A percentile compares a stretch with the other conserved stretches of the same genome.
These are phyloP conservation scores for Escallonia rubra DNA, from an alignment of 129 eudicot species.

Conservation along the genomic window DNA sequence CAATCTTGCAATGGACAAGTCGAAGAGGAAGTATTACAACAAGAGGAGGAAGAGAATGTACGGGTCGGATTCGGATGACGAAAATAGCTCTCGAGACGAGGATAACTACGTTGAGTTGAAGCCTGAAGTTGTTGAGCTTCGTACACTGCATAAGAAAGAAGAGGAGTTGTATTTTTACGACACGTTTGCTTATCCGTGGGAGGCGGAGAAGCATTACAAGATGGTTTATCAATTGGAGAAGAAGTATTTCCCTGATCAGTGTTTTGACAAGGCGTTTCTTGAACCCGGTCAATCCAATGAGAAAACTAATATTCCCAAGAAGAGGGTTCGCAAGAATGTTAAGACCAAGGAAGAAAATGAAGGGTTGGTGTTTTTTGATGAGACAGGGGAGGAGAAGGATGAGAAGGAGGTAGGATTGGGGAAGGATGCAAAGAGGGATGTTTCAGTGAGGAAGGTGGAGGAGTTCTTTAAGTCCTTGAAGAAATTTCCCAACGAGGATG, in stretches of 20 bases:
- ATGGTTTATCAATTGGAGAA: constrained; percentile 99
- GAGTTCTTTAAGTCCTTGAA: constrained; percentile 96
- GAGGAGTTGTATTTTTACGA: constrained; percentile 90
- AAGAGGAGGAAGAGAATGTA: constrained; percentile 81
- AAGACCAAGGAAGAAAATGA: constrained; percentile 26
- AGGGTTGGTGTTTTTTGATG: constrained; percentile 66
- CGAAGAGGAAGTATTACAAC: constrained; percentile 71
- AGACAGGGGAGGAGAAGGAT: constrained; percentile 20
- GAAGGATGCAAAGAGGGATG: constrained; percentile 46
- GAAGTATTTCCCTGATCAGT: constrained; percentile 89
- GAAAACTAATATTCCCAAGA: constrained; percentile 17
- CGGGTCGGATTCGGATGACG: constrained; percentile 83
- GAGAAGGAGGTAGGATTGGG: constrained; percentile 7
- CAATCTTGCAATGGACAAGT: constrained; percentile 45
- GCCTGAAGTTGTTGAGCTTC: constrained; percentile 81
- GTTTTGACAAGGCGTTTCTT: constrained; percentile 94
- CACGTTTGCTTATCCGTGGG: constrained; percentile 93
- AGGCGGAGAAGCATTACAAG: constrained; percentile 93
- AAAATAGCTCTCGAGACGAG: constrained; percentile 17
- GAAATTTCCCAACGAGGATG: constrained; percentile 64
- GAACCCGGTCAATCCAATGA: constrained; percentile 59
- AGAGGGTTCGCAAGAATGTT: constrained; percentile 4
- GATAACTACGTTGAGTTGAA: constrained; percentile 57
- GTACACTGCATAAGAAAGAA: constrained; percentile 73
- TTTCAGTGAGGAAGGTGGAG: constrained; percentile 90